Base-by-base conservation (phyloP, 1,139 yeast genomes). In the Kurtzmaniella quercitrusa region DNA sequence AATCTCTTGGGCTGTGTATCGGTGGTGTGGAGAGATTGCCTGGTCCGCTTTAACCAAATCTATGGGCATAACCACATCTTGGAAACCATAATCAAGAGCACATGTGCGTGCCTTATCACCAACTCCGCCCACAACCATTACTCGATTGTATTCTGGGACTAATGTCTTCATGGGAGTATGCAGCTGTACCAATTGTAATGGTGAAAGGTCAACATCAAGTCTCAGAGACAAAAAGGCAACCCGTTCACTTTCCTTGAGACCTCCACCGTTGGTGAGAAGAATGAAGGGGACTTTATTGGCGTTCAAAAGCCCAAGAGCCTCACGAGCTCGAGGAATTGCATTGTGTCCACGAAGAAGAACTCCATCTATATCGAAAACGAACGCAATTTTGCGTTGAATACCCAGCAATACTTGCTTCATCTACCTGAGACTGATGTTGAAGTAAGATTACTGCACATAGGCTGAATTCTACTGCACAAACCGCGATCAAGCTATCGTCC, bases 251-350 rank as follows among this genome's bases (percentile, higher is more conserved):
- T 93, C 98, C 19, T 79, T 66, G 42, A 76, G 75, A 2, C 98
- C 98, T 5, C 98, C 98, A 21, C 98, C 98, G 58, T 93, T 93
- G 17, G 98, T 93, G 58, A 93, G 68, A 38, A 93, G 61, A 18
- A 89, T 80, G 68, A 81, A 93, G 1, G 98, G 98, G 12, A 91
- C 67, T n/a, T 73, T 67, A 30, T 74, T 58, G 3, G 67, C 49
- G 44, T 82, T 70, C 41, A 93, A 70, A 20, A 78, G 60, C 33
- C 71, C 66, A 21, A 93, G 66, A 0, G 97, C 88, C 14, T 71
- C 70, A 19, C 66, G 66, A 2, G 96, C 97, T 38, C 74, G 74
- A 1, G 84, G 81, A 38, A 93, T 78, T 0, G 91, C 78, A 38
- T 71, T 71, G 21, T 78, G 69, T 15, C 98, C 96, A 45, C 94